phyloP scores from a whole-genome alignment of 2,329 filamentous ascomycete genomes.

The Aspergillus glaucus region DNA sequence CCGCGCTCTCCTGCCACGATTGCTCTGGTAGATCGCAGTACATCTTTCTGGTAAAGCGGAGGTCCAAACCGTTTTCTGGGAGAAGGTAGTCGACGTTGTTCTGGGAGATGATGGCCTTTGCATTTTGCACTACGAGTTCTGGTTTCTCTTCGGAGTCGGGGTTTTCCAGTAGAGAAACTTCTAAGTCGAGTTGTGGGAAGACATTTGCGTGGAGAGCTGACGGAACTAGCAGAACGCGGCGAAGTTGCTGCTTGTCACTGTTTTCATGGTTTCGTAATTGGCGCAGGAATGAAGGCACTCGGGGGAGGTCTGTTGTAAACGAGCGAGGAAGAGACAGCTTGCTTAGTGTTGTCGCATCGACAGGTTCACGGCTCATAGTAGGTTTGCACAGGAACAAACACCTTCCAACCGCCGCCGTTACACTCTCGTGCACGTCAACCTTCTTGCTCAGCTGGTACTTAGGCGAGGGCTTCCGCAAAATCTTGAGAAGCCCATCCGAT shows the following conservation, averaged over 20 bases:
- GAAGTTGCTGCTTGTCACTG: conserved; percentile 9
- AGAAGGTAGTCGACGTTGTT: conserved; percentile 33
- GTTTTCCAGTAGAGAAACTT: conserved; percentile 12
- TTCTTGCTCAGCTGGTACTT: not conserved
- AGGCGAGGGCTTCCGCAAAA: conserved; percentile 16
- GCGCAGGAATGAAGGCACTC: conserved; percentile 26
- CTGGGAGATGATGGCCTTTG: conserved; percentile 24
- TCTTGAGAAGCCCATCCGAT: conserved; percentile 26
- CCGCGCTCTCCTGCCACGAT: conserved; percentile 8
- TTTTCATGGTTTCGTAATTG: conserved; percentile 14
- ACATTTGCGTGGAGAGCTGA: conserved; percentile 14
- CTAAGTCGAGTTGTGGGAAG: conserved; percentile 32
- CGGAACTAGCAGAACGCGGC: conserved; percentile 31
- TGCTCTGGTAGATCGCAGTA: conserved; percentile 22
- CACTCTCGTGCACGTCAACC: conserved; percentile 21
- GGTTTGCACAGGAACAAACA: conserved; percentile 30
- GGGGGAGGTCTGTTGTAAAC: conserved; percentile 31
- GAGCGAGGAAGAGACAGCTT: conserved; percentile 22
- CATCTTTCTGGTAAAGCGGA: conserved; percentile 33
- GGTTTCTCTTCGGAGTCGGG: conserved; percentile 1
- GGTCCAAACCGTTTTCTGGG: conserved; percentile 32
- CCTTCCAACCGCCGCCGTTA: conserved; percentile 33
- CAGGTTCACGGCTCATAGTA: conserved; percentile 10
- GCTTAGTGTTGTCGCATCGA: conserved; percentile 27
- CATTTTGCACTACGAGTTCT: conserved; percentile 19